Base-by-base conservation (phyloP, 768 basidiomycete genomes). In the Rhodotorula kratochvilovae region DNA sequence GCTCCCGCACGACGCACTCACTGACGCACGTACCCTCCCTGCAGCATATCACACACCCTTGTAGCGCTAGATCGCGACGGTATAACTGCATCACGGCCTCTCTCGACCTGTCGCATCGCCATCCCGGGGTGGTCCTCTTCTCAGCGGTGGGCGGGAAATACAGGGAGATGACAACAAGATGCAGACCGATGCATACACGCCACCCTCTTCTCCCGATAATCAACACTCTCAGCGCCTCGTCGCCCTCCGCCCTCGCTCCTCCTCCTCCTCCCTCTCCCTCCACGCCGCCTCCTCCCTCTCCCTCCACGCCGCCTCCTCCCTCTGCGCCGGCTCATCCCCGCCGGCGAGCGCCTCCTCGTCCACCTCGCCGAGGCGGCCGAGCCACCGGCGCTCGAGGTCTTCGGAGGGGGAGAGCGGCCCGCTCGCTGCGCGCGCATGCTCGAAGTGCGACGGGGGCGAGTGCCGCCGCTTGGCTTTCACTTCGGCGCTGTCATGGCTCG, bases 331-430 rank as follows among this genome's bases (percentile, higher is more conserved):
- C 46, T 33, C 33, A 23, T 53, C 64, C 16, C 33, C 7, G 4
- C 33, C 21, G 1, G 46, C 65, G 11, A 66, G 35, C 29, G 65
- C 65, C 56, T 50, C 65, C 56, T 66, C 65, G 36, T 66, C 65
- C 19, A 21, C 65, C 48, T 66, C 65, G 0, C 65, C 65, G 25
- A 66, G 56, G 57, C 46, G 33, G 6, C 65, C 65, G n/a, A 66
- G 48, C 65, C 65, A 66, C 3, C 65, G 45, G 35, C 33, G 45
- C 35, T 66, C 56, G 10, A 50, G 8, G 56, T 58, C 56, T 13
- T 46, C 56, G 16, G 35, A 10, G 1, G 56, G 56, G 36, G 65
- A 46, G 33, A 64, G 21, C 27, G n/a, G n/a, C n/a, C n/a, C n/a
- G n/a, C 13, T 39, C 8, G 39, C 8, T 13, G 29, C 15, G 3